Evolutionary conservation across 768 basidiomycete species (phyloP).

Genomic region (Pluteus cervinus): DNA sequence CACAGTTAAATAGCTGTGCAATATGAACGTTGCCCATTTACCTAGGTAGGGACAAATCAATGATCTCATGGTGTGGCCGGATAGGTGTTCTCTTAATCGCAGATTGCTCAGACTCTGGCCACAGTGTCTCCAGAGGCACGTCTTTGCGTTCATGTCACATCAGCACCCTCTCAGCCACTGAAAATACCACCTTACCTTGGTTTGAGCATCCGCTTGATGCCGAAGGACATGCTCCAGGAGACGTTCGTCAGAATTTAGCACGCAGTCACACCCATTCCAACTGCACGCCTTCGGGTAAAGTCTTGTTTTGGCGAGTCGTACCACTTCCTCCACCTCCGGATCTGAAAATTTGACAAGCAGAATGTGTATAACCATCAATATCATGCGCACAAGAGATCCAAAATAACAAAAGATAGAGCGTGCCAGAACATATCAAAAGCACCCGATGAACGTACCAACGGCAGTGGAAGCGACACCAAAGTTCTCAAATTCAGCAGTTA

Average conservation of each 20-base stretch:
- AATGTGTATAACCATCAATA: constrained; percentile 2
- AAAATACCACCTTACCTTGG: constrained; percentile 11
- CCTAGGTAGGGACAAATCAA: constrained; percentile 48
- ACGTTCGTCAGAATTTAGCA: constrained; percentile 47
- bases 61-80: constrained; percentile 40
- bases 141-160: too few species aligned
- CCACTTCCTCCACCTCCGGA: constrained; percentile 34
- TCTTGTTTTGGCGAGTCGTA: constrained; percentile 42
- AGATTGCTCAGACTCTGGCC: constrained; percentile 48
- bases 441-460: too few species aligned
- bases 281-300: constrained; percentile 43
- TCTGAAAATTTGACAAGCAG: constrained; percentile 25
- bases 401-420: too few species aligned
- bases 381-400: too few species aligned
- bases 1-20: not conserved
- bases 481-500: too few species aligned
- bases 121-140: constrained; percentile 43
- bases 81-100: constrained; percentile 42
- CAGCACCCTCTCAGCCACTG: constrained; percentile 1
- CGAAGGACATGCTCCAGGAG: constrained; percentile 43
- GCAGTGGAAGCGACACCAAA: too few species aligned
- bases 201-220: constrained; percentile 17
- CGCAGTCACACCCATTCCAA: constrained; percentile 52
- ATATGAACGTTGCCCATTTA: constrained; percentile 16
- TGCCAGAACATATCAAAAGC: too few species aligned